Percentiles rank a stretch among this genome's conserved stretches.
These are phyloP conservation scores for Botrytis deweyae DNA, from an alignment of 2,329 filamentous ascomycete species.

Conservation along the genomic window DNA sequence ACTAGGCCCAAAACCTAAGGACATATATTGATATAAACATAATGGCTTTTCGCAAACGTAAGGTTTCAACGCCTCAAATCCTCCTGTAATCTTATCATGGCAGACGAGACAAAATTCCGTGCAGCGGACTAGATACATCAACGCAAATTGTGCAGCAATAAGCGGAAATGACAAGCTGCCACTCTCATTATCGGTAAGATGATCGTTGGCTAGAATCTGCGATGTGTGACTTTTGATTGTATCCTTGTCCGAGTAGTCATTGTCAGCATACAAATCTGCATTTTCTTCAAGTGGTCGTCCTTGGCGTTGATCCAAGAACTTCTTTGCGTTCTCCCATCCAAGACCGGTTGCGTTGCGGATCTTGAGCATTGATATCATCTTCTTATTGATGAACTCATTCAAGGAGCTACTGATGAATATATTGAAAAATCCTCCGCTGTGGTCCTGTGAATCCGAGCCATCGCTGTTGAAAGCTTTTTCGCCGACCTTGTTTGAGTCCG, in stretches of 20 bases:
- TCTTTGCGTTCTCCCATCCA: constrained; percentile 66
- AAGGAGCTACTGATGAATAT: constrained; percentile 73
- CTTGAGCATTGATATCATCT: constrained; percentile 62
- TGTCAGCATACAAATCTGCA: constrained; percentile 21
- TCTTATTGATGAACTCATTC: constrained; percentile 63
- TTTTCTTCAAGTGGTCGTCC: constrained; percentile 28
- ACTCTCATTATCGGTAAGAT: constrained; percentile 34
- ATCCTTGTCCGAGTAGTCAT: constrained; percentile 20
- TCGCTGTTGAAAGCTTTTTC: constrained; percentile 21
- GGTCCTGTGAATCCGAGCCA: not conserved
- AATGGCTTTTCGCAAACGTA: constrained; percentile 74
- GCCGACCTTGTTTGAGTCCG: constrained; percentile 29
- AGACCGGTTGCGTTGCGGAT: constrained; percentile 53
- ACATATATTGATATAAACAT: constrained; percentile 86
- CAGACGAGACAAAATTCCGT: constrained; percentile 87
- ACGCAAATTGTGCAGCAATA: constrained; percentile 68
- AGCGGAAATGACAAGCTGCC: constrained; percentile 52
- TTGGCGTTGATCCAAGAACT: constrained; percentile 34
- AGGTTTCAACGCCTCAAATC: constrained; percentile 70
- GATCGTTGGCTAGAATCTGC: constrained; percentile 36
- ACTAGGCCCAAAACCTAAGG: constrained; percentile 78
- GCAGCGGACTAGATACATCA: constrained; percentile 76
- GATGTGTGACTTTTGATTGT: constrained; percentile 25
- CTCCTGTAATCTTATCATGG: constrained; percentile 63
- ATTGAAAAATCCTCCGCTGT: constrained; percentile 47